Percentiles rank a stretch among this genome's conserved stretches.
Evolutionary conservation across 495 filamentous ascomycete genomes (phyloP).

Genomic region (Daldinia grandis): DNA sequence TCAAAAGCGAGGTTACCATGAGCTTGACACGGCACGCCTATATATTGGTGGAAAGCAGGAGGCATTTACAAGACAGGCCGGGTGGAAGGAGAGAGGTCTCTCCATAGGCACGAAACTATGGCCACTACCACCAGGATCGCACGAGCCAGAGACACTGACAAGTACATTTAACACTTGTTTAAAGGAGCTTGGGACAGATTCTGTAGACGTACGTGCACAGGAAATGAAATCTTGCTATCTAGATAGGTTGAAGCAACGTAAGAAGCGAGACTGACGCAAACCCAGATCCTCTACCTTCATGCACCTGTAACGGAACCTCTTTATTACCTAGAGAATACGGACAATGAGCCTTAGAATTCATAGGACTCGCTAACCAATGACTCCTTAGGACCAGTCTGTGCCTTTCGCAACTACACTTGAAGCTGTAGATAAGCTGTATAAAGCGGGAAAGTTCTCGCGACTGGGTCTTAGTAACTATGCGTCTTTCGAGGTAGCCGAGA

Average conservation of each 20-base stretch:
- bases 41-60: constrained; percentile 80
- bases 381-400: constrained; percentile 64
- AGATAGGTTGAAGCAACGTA: too few relatives aligned
- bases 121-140: constrained; percentile 45
- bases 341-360: neutral
- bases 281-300: constrained; percentile 79
- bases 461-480: constrained; percentile 81
- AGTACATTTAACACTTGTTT: constrained; percentile 66
- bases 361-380: neutral
- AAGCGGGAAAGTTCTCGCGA: constrained; percentile 80
- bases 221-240: too few relatives aligned
- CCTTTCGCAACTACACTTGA: constrained; percentile 77
- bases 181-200: constrained; percentile 72
- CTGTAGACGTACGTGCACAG: constrained; percentile 63
- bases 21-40: constrained; percentile 73
- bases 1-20: constrained; percentile 69
- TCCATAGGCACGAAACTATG: constrained; percentile 75
- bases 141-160: constrained; percentile 40
- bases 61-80: constrained; percentile 72
- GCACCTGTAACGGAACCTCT: constrained; percentile 54
- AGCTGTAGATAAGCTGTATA: constrained; percentile 74
- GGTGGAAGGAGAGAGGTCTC: constrained; percentile 78
- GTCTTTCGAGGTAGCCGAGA: constrained; percentile 84
- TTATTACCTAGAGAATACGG: neutral
- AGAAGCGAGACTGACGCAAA: constrained; percentile 4